Conservation (phyloP, 2,329 filamentous ascomycete species). For the Cladosporium phlei region DNA sequence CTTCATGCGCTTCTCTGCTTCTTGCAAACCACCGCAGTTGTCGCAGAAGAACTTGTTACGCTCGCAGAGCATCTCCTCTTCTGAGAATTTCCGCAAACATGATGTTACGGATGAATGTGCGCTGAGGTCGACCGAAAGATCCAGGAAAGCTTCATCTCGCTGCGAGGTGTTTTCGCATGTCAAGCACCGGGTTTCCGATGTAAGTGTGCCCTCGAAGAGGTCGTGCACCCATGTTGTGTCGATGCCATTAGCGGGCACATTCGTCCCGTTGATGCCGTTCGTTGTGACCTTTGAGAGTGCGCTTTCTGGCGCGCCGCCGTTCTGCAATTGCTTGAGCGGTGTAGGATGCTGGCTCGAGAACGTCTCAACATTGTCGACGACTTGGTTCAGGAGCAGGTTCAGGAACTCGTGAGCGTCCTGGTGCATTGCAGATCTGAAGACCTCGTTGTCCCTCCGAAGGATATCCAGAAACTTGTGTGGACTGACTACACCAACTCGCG, state of each 20-base stretch:
- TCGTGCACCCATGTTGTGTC: conserved; percentile 82
- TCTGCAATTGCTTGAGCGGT: conserved; percentile 14
- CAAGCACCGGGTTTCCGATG: conserved; percentile 92
- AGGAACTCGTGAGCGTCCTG: conserved; percentile 98
- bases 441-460: conserved; percentile 88
- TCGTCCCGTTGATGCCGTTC: conserved; percentile 18
- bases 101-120: conserved; percentile 95
- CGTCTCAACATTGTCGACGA: conserved; percentile 89
- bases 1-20: conserved; percentile 99
- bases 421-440: conserved; percentile 96
- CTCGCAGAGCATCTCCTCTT: conserved; percentile 97
- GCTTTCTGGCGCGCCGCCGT: conserved; percentile 25
- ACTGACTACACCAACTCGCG: conserved; percentile 83
- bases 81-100: conserved; percentile 90
- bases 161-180: conserved; percentile 96
- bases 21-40: conserved; percentile 90
- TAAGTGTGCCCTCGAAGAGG: conserved; percentile 89
- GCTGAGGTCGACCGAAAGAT: conserved; percentile 91
- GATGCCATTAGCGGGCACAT: conserved; percentile 18
- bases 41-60: conserved; percentile 99
- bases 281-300: conserved; percentile 18
- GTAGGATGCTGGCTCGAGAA: conserved; percentile 63
- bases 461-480: conserved; percentile 92
- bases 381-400: conserved; percentile 89
- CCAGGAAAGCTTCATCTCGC: conserved; percentile 90